Percentiles rank a stretch among this genome's conserved stretches.
Evolutionary conservation across 495 filamentous ascomycete species (phyloP).

Genomic region (Penicillium bovifimosum): DNA sequence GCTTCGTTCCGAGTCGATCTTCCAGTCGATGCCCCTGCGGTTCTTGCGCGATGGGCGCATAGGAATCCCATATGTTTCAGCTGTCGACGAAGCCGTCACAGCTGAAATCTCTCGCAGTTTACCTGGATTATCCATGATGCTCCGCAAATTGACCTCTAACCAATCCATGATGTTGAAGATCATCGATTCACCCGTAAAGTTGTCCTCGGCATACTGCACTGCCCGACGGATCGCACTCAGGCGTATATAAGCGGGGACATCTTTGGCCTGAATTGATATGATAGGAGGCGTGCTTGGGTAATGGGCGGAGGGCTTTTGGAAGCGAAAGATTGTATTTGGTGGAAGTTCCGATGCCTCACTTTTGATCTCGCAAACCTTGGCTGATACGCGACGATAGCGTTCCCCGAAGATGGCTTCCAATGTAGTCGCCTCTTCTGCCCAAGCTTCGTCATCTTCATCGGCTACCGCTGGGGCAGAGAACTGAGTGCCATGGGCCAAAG

Average conservation of each 20-base stretch:
- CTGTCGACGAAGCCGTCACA: conserved; percentile 36
- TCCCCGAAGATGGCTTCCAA: conserved; percentile 75
- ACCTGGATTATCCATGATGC: conserved; percentile 76
- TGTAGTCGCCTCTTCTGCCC: conserved; percentile 78
- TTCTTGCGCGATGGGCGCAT: conserved; percentile 49
- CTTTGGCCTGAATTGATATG: conserved; percentile 56
- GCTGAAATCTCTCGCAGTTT: conserved; percentile 74
- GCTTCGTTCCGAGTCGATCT: conserved; percentile 33
- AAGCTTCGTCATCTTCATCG: conserved; percentile 42
- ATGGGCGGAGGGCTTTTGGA: conserved; percentile 45
- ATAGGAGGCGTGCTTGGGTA: conserved; percentile 78
- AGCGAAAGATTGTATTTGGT: conserved; percentile 40
- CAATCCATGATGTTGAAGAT: conserved; percentile 86
- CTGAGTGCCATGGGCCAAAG: conserved; percentile 45
- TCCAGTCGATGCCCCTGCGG: conserved; percentile 34
- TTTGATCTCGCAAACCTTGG: conserved; percentile 59
- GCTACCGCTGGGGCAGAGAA: conserved; percentile 12
- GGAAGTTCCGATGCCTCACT: conserved; percentile 39
- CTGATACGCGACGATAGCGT: conserved; percentile 50
- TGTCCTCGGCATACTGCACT: conserved; percentile 59
- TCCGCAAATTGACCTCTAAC: conserved; percentile 71
- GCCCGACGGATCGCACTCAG: conserved; percentile 80
- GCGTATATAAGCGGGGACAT: conserved; percentile 86
- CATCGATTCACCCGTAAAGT: conserved; percentile 75
- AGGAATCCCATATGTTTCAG: conserved; percentile 29